Base-by-base conservation (phyloP, 2,329 filamentous ascomycete species). In the Emericellopsis atlantica region DNA sequence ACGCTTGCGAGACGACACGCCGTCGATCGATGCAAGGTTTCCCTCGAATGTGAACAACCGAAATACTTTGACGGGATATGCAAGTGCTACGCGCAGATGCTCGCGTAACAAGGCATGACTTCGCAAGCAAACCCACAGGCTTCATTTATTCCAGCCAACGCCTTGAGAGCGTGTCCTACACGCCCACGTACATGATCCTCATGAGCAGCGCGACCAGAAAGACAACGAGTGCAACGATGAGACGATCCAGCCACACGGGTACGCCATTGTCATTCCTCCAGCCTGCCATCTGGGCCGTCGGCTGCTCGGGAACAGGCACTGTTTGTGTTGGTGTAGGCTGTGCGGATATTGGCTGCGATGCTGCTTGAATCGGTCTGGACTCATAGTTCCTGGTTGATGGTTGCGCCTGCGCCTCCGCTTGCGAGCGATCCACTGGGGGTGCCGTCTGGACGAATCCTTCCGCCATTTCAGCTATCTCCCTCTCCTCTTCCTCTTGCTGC, bases 211-310 rank as follows among this genome's bases (percentile, higher is more conserved):
- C 75, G 4, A 79, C 64, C 16, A 95, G 64, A 22, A 84, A 67
- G 12, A 85, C 69, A 1, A 85, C 66, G 15, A 95, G 61, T 6
- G 76, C 81, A 18, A 81, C 76, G 48, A 95, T 95, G 32, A 81
- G 74, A 46, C 84, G 76, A 58, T 95, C 89, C 15, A 95, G 69
- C 83, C 86, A 94, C 11, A 78, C 62, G 2, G 80, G 74, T 14
- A 84, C 72, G 2, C 66, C 74, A 23, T 74, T 69, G 14, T 55
- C 48, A 32, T 49, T 41, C 33, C 54, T 43, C 37, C 53, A 45
- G 42, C 9, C 42, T 43, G 36, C 35, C 39, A 22, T 35, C 43
- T 32, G 51, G 44, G 45, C 47, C 39, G 46, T 41, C 47, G 43
- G 42, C 39, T 43, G 49, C 45, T 45, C 47, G 35, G 44, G 35